Evolutionary conservation across 1,284 basidiomycete species (phyloP), one percentile per base, ranked within the genome.

Genomic region (Cutaneotrichosporon sp.): DNA sequence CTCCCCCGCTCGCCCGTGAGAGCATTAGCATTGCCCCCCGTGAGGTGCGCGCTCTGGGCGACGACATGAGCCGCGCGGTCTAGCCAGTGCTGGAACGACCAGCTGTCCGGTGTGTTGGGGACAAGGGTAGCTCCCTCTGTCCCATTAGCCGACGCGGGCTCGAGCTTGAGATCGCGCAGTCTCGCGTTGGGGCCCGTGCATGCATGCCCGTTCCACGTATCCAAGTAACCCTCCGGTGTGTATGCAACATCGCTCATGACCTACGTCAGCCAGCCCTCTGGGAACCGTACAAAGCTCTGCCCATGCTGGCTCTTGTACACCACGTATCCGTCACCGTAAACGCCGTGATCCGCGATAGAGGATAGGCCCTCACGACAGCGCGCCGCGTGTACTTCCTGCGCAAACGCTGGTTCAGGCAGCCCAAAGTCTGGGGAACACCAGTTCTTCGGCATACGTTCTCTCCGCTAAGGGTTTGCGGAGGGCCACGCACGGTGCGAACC

Each of bases 61-160:
- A 62, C 34, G 18, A 58, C 26, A 18, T 58, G 61, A 10, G 56
- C 34, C 4, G 46, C 61, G 22, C 61, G 55, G 56, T 62, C 56
- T 16, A 58, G 34, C 21, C 57, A 62, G 18, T 62, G 61, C 26
- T 62, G 56, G 30, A 58, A 62, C 16, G 56, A 57, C 61, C 61
- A 62, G 7, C 47, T 51, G 22, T 62, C 61, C 21, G 61, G 61
- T 6, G 53, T 47, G 32, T 49, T 57, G 3, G n/a, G n/a, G n/a
- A 52, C 61, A 8, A 62, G n/a, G 26, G 57, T 11, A 7, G 50
- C 61, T 4, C 5, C 14, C 13, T 18, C 18, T 14, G 18, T 49
- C 10, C 26, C 49, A 9, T 50, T 50, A 22, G 21, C 49, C 13
- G 34, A 26, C 26, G 26, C 14, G 11, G 31, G 38, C 10, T 11